Evolutionary conservation across 108 stramenopile genomes (phyloP).

Genomic region (Hondaea fermentalgiana): DNA sequence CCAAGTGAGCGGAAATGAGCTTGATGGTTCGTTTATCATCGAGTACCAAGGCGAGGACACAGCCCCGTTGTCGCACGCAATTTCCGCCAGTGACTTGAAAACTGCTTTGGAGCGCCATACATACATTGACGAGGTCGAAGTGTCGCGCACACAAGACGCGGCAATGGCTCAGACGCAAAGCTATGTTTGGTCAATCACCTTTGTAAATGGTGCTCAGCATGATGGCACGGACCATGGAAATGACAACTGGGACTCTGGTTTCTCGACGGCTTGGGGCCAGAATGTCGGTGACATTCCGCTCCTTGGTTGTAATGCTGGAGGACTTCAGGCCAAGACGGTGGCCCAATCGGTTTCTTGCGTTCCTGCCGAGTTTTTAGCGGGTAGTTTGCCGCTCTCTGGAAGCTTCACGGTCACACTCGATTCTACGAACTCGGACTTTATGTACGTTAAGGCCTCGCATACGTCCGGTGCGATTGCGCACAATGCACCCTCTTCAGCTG

Average conservation of each 20-base stretch:
- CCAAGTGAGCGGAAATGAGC: background rate
- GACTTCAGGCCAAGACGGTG: conserved; percentile 55
- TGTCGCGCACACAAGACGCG: background rate
- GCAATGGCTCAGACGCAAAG: background rate
- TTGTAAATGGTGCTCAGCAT: conserved; percentile 28
- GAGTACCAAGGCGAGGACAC: background rate
- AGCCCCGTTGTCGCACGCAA: conserved; percentile 2
- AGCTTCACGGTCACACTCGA: conserved; percentile 62
- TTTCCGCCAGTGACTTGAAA: background rate
- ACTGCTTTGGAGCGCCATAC: conserved; percentile 29
- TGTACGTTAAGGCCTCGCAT: conserved; percentile 40
- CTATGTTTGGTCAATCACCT: conserved; percentile 39
- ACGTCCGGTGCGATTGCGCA: conserved; percentile 62
- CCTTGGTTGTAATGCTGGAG: conserved; percentile 49
- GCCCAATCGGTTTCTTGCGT: conserved; percentile 54
- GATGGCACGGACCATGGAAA: conserved; percentile 37
- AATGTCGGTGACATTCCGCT: conserved; percentile 61
- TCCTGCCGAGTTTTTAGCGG: conserved; percentile 49
- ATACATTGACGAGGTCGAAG: conserved; percentile 28
- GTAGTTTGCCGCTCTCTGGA: conserved; percentile 64
- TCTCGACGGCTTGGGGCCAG: conserved; percentile 72
- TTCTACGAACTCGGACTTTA: conserved; percentile 45
- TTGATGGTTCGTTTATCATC: background rate
- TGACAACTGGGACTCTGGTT: conserved; percentile 66
- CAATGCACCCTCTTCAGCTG: conserved; percentile 58